These are phyloP conservation scores for Ulmus americana DNA, from an alignment of 331 rosid species.

Conservation along the genomic window DNA sequence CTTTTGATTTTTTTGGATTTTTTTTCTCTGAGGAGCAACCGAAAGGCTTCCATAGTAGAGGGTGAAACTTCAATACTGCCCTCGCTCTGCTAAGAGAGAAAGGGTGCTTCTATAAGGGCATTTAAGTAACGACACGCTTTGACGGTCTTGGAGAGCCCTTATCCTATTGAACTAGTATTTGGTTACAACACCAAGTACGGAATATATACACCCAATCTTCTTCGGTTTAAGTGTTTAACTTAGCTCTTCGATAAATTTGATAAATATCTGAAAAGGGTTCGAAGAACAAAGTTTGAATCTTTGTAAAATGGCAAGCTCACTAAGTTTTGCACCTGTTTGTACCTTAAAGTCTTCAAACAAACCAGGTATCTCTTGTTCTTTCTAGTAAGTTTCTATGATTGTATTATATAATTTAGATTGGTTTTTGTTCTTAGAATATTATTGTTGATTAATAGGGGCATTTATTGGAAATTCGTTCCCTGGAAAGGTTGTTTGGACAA, in stretches of 20 bases:
- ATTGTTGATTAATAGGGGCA: conserved; percentile 28
- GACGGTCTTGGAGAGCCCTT: conserved; percentile 34
- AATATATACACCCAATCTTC: conserved; percentile 5
- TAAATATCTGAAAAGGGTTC: conserved; percentile 5
- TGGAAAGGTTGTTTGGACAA: conserved; percentile 47
- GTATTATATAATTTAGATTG: neutral
- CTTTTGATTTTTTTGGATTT: conserved; percentile 3
- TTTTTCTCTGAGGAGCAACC: conserved; percentile 11
- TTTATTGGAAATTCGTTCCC: conserved; percentile 38
- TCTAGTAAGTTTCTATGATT: conserved; percentile 6
- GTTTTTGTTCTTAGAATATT: neutral
- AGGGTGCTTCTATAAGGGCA: conserved; percentile 19
- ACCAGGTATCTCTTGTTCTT: conserved; percentile 44
- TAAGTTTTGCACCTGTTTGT: conserved; percentile 44
- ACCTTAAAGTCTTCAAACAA: conserved; percentile 54
- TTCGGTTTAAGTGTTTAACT: conserved; percentile 20
- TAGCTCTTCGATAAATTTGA: conserved; percentile 9
- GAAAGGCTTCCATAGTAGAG: neutral
- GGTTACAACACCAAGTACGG: conserved; percentile 10
- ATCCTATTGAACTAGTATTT: conserved; percentile 33
- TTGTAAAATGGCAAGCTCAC: conserved; percentile 55
- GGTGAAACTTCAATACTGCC: conserved; percentile 30
- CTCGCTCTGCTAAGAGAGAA: neutral
- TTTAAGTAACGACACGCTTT: conserved; percentile 21
- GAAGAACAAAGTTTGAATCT: neutral